Evolutionary conservation across 148 eudicot genomes (phyloP).

Genomic region (Tetragonia tetragonoides): DNA sequence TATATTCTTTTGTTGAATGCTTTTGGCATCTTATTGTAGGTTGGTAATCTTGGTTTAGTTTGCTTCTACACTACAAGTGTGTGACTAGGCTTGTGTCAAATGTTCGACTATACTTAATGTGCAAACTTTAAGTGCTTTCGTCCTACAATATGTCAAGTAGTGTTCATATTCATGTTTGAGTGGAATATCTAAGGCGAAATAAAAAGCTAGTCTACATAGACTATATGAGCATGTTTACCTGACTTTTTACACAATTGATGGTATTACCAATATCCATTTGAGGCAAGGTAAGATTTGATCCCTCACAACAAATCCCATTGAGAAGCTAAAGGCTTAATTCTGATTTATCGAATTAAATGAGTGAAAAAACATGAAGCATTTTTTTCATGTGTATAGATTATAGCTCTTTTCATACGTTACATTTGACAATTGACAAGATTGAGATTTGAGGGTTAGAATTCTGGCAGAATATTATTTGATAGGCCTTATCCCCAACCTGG

Average conservation of each 20-base stretch:
- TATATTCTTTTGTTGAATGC: neutral
- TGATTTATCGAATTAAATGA: neutral
- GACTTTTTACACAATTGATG: neutral
- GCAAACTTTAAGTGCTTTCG: no score
- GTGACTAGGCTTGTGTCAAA: no score
- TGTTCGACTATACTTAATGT: no score
- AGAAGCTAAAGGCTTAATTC: neutral
- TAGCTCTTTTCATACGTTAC: no score
- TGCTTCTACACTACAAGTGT: no score
- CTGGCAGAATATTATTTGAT: neutral
- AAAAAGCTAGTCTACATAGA: no score
- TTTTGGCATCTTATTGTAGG: neutral
- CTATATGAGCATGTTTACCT: neutral
- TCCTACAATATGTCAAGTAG: no score
- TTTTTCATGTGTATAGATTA: neutral
- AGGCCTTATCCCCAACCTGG: neutral
- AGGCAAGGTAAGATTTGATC: neutral
- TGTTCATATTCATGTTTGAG: no score
- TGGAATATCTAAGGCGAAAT: no score
- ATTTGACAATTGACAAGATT: neutral
- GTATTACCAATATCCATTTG: neutral
- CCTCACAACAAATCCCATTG: neutral
- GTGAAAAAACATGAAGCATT: neutral
- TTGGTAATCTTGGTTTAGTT: slow-evolving; percentile 5
- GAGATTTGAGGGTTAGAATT: neutral